phyloP scores from a whole-genome alignment of 768 basidiomycete genomes.

The Paxillus involutus region DNA sequence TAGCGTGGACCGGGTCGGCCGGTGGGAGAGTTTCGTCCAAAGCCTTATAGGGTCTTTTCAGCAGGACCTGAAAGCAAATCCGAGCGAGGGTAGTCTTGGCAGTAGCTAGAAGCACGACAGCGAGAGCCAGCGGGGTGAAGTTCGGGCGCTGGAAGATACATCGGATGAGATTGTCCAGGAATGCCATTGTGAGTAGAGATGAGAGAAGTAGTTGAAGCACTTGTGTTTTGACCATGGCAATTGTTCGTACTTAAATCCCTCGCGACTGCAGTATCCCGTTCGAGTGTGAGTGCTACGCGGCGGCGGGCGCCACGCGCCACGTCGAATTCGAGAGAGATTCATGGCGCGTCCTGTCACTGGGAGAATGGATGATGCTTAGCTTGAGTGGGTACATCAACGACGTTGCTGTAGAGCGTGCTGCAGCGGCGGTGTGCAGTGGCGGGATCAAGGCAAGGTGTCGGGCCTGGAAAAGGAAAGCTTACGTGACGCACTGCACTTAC shows the following conservation, averaged over 20 bases:
- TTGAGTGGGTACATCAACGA: no score
- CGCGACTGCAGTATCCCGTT: not conserved
- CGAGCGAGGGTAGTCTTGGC: no score
- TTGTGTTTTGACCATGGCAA: not conserved
- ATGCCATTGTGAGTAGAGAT: not conserved
- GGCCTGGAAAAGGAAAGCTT: no score
- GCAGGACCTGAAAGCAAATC: no score
- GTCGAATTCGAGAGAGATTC: not conserved
- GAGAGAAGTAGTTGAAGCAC: not conserved
- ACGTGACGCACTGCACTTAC: no score
- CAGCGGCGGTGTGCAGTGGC: no score
- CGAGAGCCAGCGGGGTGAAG: not conserved
- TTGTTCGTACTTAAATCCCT: not conserved
- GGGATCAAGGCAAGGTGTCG: no score
- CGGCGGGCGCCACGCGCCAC: not conserved
- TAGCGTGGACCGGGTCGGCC: not conserved
- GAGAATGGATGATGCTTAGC: no score
- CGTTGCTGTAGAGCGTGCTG: no score
- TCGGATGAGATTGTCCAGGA: not conserved
- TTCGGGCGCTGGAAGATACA: not conserved
- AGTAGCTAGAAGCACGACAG: not conserved
- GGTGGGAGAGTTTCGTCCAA: not conserved
- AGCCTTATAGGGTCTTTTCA: no score
- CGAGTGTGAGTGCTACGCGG: no score
- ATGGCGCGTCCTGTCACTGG: no score